Evolutionary conservation across 2,329 filamentous ascomycete genomes (phyloP).

Genomic region (Knoxdaviesia proteae): DNA sequence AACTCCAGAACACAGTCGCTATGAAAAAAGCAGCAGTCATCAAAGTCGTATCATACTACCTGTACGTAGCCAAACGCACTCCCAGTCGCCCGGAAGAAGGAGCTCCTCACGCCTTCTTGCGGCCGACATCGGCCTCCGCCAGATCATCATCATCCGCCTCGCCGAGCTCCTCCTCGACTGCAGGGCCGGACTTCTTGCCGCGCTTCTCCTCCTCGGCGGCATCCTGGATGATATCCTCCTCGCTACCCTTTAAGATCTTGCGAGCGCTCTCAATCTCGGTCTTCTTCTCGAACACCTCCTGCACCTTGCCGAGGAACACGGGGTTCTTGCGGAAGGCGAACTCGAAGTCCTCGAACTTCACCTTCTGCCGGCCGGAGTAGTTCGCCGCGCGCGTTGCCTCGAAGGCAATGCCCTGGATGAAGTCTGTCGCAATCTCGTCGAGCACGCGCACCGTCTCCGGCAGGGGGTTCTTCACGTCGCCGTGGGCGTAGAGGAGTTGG

Average conservation of each 20-base stretch:
- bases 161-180: constrained; percentile 27
- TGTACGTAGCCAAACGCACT: constrained; percentile 5
- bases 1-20: not conserved
- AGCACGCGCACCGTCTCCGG: constrained; percentile 69
- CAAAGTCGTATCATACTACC: not conserved
- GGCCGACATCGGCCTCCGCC: constrained; percentile 18
- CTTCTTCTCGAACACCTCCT: constrained; percentile 76
- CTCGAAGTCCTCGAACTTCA: constrained; percentile 96
- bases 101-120: constrained; percentile 11
- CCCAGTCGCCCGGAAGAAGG: too few relatives aligned
- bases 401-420: constrained; percentile 85
- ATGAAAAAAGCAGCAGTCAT: not conserved
- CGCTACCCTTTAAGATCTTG: constrained; percentile 52
- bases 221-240: constrained; percentile 35
- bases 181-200: constrained; percentile 6
- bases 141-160: constrained; percentile 29
- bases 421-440: constrained; percentile 92
- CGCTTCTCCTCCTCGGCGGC: constrained; percentile 20
- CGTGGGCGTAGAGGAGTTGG: constrained; percentile 59
- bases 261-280: constrained; percentile 66
- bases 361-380: constrained; percentile 78
- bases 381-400: constrained; percentile 70
- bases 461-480: constrained; percentile 58
- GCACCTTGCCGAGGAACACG: constrained; percentile 68
- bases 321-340: constrained; percentile 79